Evolutionary conservation across 2,329 filamentous ascomycete species (phyloP), one percentile per base, ranked within the genome.

Genomic region (Diaporthe sp.): DNA sequence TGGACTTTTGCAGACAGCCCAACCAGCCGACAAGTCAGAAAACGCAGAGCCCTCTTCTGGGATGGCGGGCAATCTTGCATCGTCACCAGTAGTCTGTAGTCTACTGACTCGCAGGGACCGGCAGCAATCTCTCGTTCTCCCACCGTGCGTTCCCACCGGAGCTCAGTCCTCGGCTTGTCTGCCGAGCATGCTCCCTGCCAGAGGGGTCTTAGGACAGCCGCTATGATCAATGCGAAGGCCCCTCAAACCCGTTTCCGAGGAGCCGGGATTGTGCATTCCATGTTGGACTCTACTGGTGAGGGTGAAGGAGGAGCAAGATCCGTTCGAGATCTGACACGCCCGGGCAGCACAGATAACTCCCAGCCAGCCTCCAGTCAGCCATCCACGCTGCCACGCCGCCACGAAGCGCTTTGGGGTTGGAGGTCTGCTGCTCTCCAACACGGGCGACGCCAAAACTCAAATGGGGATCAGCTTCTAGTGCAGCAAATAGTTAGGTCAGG

Each of bases 311-410:
- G 44, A 68, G 47, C 15, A 63, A 51, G 30, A 63, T 50, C 51
- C 27, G 47, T 68, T 72, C 35, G 69, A 72, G 70, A 75, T 71
- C 68, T 72, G 74, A 71, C 68, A 71, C 72, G 56, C 59, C 71
- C 63, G 47, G 30, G 63, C 63, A 53, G 47, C 63, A 27, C 32
- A 68, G 32, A 68, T 53, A 68, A 68, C 47, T 10, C 19, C 63
- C 42, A 53, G 44, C 27, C 58, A 58, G 19, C 56, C 37, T 37
- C 58, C 58, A 39, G 17, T 35, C 19, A 58, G 12, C 32, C 56
- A 59, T 3, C 42, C 44, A 44, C 9, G 39, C 35, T 32, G 15
- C 12, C 19, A 37, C 47, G 22, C 22, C 35, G 44, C 47, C 32
- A 53, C 32, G 63, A 51, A 39, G 63, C 47, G 32, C 25, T 37